Base-by-base conservation (phyloP, 768 basidiomycete genomes). In the Amylocystis lapponica region DNA sequence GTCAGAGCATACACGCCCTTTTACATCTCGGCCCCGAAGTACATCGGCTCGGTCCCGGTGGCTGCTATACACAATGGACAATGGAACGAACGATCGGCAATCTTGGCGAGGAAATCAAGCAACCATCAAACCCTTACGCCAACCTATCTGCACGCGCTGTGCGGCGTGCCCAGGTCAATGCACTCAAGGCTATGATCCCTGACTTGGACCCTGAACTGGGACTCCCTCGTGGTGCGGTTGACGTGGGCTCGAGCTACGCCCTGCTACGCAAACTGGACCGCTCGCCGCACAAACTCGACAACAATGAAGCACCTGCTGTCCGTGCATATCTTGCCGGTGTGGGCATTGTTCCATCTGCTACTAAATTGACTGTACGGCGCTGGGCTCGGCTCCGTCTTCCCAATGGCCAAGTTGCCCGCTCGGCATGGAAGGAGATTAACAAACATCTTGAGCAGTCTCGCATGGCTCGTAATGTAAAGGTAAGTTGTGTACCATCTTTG, bases 331-430 rank as follows among this genome's bases (percentile, higher is more conserved):
- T 42, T 3, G 1, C 22, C 37, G 19, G 21, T n/a, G n/a, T n/a
- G 26, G 30, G 3, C 3, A 4, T 9, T 5, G 20, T 19, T 19
- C 34, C 17, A 9, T 33, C 12, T 11, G 19, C 27, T 31, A 30
- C 12, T 13, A 23, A 20, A 19, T 12, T 6, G 27, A 9, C 16
- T 17, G 57, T 16, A 25, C 8, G n/a, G 2, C 46, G 55, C 17
- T 69, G 69, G 68, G 63, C 65, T 11, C 54, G 65, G 3, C 34
- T 70, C 0, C 54, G 41, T 9, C 53, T 70, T 22, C 63, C 65
- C 16, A 70, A 66, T 57, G 65, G 65, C 0, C 68, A 70, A 47
- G 53, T 65, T 42, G 64, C 57, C 9, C 52, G 60, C 2, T 66
- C 62, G 14, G 23, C 46, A 1, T 69, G 56, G 59, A 62, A 58